A percentile compares a stretch with the other conserved stretches of the same genome.
Conservation (phyloP, 352 stramenopile species). For the Phytopythium kandeliae region DNA sequence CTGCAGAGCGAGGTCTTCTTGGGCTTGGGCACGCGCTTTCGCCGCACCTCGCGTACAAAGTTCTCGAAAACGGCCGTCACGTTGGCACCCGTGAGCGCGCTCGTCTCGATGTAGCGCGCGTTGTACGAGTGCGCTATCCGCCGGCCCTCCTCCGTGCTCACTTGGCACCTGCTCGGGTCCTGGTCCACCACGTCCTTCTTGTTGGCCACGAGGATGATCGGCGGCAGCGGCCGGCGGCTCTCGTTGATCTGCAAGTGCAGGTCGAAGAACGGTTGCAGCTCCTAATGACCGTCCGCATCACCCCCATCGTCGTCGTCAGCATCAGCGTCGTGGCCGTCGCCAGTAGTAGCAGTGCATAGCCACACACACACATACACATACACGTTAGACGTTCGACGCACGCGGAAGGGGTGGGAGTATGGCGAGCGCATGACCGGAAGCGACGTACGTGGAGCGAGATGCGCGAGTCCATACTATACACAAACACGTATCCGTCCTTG, state of each 20-base stretch:
- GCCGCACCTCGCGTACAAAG: conserved; percentile 81
- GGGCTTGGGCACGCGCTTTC: conserved; percentile 70
- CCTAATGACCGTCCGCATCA: no score
- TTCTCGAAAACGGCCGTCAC: conserved; percentile 86
- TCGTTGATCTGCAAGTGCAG: conserved; percentile 88
- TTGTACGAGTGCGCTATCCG: conserved; percentile 85
- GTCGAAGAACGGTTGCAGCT: conserved; percentile 87
- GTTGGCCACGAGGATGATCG: conserved; percentile 87
- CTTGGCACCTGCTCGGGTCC: conserved; percentile 75
- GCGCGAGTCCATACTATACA: conserved; percentile 88
- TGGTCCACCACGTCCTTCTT: conserved; percentile 87
- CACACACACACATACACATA: not conserved
- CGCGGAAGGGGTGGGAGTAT: not conserved
- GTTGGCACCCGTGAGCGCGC: conserved; percentile 77
- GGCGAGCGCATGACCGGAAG: not conserved
- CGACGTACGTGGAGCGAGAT: conserved; percentile 74
- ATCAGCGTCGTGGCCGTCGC: no score
- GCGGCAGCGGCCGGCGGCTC: conserved; percentile 61
- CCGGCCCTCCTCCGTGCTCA: conserved; percentile 79
- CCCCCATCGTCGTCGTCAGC: no score
- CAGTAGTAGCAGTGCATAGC: not conserved
- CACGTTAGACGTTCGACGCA: no score
- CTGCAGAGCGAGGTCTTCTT: conserved; percentile 60
- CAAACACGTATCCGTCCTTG: conserved; percentile 41
- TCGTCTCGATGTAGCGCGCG: conserved; percentile 85